These are phyloP conservation scores for Phoma sp. DNA, from an alignment of 2,329 filamentous ascomycete genomes.

Conservation along the genomic window DNA sequence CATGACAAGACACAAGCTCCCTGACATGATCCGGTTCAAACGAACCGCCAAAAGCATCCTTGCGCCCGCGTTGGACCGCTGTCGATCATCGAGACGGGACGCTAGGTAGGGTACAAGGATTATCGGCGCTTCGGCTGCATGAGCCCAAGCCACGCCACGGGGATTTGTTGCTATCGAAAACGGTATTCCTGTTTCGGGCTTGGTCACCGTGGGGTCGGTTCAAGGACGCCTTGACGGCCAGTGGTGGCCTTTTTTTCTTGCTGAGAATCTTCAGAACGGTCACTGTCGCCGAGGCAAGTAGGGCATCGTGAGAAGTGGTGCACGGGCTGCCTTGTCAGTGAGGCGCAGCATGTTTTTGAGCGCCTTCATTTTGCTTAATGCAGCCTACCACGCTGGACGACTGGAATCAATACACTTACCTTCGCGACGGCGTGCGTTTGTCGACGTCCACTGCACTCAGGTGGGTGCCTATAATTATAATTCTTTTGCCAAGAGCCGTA, in stretches of 20 bases:
- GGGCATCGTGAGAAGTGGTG: slow-evolving; percentile 13
- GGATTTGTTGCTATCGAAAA: slow-evolving; percentile 47
- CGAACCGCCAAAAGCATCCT: slow-evolving; percentile 34
- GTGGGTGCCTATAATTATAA: not conserved
- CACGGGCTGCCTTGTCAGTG: slow-evolving; percentile 28
- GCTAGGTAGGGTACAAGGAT: slow-evolving; percentile 31
- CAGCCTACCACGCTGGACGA: slow-evolving; percentile 20
- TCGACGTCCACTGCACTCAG: not conserved
- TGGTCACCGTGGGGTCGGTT: slow-evolving; percentile 40
- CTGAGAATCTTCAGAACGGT: slow-evolving; percentile 16
- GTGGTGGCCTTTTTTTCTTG: slow-evolving; percentile 19
- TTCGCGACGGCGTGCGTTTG: not conserved
- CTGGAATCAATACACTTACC: slow-evolving; percentile 14
- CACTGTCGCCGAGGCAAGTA: slow-evolving; percentile 18
- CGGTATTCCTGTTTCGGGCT: slow-evolving; percentile 39
- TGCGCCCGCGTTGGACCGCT: slow-evolving; percentile 40
- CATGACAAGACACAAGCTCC: slow-evolving; percentile 37
- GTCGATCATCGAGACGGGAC: slow-evolving; percentile 47
- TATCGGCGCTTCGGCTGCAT: slow-evolving; percentile 46
- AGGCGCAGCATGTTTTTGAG: slow-evolving; percentile 21
- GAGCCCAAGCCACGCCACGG: slow-evolving; percentile 41
- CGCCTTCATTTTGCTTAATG: slow-evolving; percentile 15
- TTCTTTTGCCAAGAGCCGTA: not conserved
- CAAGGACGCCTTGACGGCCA: slow-evolving; percentile 19
- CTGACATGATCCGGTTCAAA: slow-evolving; percentile 42